Evolutionary conservation across 2,329 filamentous ascomycete species (phyloP), one percentile per base, ranked within the genome.

Genomic region (Aspergillus phoenicis): DNA sequence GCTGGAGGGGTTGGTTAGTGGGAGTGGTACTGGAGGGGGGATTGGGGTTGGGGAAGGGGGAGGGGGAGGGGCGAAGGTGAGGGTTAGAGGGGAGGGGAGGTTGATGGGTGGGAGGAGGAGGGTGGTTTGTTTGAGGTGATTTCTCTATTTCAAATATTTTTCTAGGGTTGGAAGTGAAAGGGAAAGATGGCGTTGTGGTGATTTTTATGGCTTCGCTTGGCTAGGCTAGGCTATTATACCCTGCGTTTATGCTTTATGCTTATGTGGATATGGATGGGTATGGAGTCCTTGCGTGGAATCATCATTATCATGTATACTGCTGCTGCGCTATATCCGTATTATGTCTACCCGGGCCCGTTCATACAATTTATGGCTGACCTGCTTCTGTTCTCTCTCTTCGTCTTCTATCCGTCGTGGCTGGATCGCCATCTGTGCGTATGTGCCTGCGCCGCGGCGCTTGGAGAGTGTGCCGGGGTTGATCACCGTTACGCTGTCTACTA

Each of bases 381-480:
- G 82, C 10, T 82, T 84, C 30, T 78, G 81, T 38, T 81, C 81
- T 33, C 79, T 81, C 63, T 89, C 87, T 38, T 85, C 83, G 0
- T 88, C 84, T 0, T 79, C 83, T 45, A 90, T 66, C 5, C 77
- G 77, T 13, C 89, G 86, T 2, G 91, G 87, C 64, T 91, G 84
- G 6, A 98, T 78, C 20, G 86, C 86, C 82, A 99, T 85, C 54
- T 89, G 87, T 1, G 92, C 91, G 75, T 90, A 98, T 0, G 93
- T 97, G 5, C 95, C 95, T 0, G 93, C 84, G 1, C 89, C 93
- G 61, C 87, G 88, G 59, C 91, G 87, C 78, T 96, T 97, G 15
- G 92, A 95, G 36, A 97, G 79, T 53, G 87, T 89, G 5, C 95
- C 94, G 0, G 95, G 94, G 74, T 99, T 99, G 71, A 99, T 89